Conservation (phyloP, 163 green algal genomes). For the Prototheca cutis region DNA sequence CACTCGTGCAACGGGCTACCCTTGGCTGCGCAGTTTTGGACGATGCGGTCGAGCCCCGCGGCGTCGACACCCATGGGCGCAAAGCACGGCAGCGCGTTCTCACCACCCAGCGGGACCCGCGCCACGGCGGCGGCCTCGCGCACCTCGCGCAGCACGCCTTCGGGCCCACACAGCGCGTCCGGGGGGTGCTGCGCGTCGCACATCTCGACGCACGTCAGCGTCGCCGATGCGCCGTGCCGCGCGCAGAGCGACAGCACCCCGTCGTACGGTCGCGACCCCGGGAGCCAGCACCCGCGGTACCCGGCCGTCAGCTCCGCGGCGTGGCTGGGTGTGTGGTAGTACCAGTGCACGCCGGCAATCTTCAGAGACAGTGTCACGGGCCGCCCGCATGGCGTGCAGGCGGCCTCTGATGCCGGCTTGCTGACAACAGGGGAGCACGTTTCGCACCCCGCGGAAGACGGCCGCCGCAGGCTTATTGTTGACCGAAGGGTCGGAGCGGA, state of each 20-base stretch:
- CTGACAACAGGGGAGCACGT: no score
- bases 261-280: conserved; percentile 40
- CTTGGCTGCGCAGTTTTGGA: conserved; percentile 52
- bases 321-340: conserved; percentile 77
- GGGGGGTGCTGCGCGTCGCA: conserved; percentile 61
- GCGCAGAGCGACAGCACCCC: conserved; percentile 47
- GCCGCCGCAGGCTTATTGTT: no score
- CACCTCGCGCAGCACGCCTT: conserved; percentile 57
- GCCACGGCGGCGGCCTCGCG: conserved; percentile 25
- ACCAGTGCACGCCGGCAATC: conserved; percentile 73
- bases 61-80: conserved; percentile 44
- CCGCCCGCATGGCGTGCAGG: conserved; percentile 1
- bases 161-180: conserved; percentile 55
- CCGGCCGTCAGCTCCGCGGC: conserved; percentile 86
- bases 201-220: conserved; percentile 78
- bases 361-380: conserved; percentile 23
- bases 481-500: no score
- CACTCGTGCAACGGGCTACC: conserved; percentile 23
- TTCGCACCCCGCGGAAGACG: no score
- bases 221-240: conserved; percentile 42
- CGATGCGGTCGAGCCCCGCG: conserved; percentile 59
- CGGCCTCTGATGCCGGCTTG: no score
- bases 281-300: conserved; percentile 67
- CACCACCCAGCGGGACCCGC: conserved; percentile 66
- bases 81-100: conserved; percentile 89